Evolutionary conservation across 2,329 filamentous ascomycete genomes (phyloP).

Genomic region (Monosporascus sp.): DNA sequence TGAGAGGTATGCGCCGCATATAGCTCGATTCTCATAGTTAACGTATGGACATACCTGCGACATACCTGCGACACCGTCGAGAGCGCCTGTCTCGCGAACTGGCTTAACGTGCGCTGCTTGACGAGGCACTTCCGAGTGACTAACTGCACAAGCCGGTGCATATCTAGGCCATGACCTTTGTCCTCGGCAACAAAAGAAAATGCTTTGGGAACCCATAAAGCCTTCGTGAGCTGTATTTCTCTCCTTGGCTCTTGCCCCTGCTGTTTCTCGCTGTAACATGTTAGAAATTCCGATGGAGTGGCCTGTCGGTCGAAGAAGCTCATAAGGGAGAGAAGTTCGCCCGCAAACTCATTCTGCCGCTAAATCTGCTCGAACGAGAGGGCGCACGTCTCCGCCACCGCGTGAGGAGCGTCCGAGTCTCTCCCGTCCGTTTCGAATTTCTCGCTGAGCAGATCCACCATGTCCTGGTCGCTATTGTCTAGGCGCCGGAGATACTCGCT

Average conservation of each 20-base stretch:
- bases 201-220: slow-evolving; percentile 25
- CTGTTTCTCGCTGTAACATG: slow-evolving; percentile 28
- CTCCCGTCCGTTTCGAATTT: slow-evolving; percentile 28
- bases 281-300: slow-evolving; percentile 8
- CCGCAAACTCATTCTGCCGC: slow-evolving; percentile 25
- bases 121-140: slow-evolving; percentile 30
- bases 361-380: slow-evolving; percentile 31
- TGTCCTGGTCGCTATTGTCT: slow-evolving; percentile 24
- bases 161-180: slow-evolving; percentile 28
- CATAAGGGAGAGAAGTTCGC: slow-evolving; percentile 40
- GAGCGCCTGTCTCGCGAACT: slow-evolving; percentile 26
- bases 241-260: background rate
- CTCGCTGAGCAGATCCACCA: slow-evolving; percentile 22
- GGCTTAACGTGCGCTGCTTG: slow-evolving; percentile 17
- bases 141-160: slow-evolving; percentile 39
- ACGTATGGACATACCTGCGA: slow-evolving; percentile 22
- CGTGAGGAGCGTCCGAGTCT: slow-evolving; percentile 29
- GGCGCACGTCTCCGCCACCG: slow-evolving; percentile 28
- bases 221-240: slow-evolving; percentile 20
- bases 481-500: slow-evolving; percentile 34
- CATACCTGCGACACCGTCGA: slow-evolving; percentile 20
- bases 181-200: slow-evolving; percentile 31
- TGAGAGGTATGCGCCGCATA: background rate
- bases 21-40: slow-evolving; percentile 23
- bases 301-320: slow-evolving; percentile 40